Conservation (phyloP, 306 rosid genomes). For the Castanea sativa region DNA sequence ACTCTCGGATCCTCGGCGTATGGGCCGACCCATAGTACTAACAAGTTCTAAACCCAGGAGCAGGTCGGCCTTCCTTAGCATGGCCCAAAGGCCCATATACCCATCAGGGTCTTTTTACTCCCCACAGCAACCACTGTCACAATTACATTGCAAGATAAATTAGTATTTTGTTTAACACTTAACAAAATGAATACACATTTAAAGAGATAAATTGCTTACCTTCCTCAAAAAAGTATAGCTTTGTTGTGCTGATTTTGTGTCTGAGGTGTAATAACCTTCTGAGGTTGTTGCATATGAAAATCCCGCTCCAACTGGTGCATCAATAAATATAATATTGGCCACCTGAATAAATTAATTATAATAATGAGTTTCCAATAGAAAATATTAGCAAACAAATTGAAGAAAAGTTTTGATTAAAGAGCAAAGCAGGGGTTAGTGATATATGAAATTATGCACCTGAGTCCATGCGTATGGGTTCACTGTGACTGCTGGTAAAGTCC, state of each 20-base stretch:
- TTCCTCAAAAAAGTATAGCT: conserved; percentile 20
- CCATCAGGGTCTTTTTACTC: no score
- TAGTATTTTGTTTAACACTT: not conserved
- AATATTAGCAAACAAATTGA: not conserved
- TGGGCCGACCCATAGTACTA: no score
- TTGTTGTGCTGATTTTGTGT: conserved; percentile 10
- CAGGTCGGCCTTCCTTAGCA: no score
- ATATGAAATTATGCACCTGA: not conserved
- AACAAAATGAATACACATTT: not conserved
- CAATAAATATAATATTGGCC: conserved; percentile 25
- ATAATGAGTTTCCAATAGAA: not conserved
- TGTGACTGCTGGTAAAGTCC: not conserved
- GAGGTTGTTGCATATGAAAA: conserved; percentile 16
- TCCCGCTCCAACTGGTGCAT: conserved; percentile 35
- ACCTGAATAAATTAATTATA: conserved; percentile 1
- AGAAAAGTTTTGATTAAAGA: not conserved
- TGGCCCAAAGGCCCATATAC: no score
- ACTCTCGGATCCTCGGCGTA: no score
- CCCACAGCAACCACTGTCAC: conserved; percentile 17
- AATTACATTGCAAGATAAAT: not conserved
- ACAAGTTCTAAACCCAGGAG: no score
- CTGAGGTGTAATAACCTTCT: not conserved
- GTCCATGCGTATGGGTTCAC: conserved; percentile 22
- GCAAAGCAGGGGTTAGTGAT: no score
- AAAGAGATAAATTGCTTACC: not conserved